phyloP scores from a whole-genome alignment of 495 filamentous ascomycete genomes.

The Hypoxylon trugodes region DNA sequence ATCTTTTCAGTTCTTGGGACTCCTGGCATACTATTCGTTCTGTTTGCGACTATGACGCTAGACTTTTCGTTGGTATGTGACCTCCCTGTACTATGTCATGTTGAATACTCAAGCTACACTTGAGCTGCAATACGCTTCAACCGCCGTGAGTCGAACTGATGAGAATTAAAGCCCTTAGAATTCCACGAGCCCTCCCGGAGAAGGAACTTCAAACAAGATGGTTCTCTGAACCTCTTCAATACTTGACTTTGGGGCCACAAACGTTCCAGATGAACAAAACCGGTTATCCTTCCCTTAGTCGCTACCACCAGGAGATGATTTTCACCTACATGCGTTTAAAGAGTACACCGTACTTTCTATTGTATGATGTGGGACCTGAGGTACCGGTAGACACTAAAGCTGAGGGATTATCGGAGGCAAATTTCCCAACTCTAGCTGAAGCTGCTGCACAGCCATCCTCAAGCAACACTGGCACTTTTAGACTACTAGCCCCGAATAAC shows the following conservation, averaged over 20 bases:
- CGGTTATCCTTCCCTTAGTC: conserved; percentile 84
- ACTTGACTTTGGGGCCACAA: conserved; percentile 71
- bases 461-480: conserved; percentile 34
- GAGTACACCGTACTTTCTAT: conserved; percentile 79
- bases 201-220: conserved; percentile 82
- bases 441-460: conserved; percentile 54
- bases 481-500: conserved; percentile 46
- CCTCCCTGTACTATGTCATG: not conserved
- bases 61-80: conserved; percentile 87
- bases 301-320: conserved; percentile 79
- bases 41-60: conserved; percentile 82
- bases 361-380: conserved; percentile 77
- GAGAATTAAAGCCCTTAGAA: conserved; percentile 67
- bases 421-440: conserved; percentile 75
- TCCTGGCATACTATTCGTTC: conserved; percentile 89
- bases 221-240: conserved; percentile 90
- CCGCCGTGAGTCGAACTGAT: conserved; percentile 3
- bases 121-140: not conserved
- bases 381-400: conserved; percentile 28
- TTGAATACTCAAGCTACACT: not conserved
- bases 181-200: conserved; percentile 82
- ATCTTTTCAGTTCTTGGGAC: conserved; percentile 85
- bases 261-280: conserved; percentile 80
- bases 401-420: conserved; percentile 48
- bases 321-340: conserved; percentile 84